A percentile compares a stretch with the other conserved stretches of the same genome.
These are phyloP conservation scores for Lachnellula hyalina DNA, from an alignment of 2,329 filamentous ascomycete species.

Conservation along the genomic window DNA sequence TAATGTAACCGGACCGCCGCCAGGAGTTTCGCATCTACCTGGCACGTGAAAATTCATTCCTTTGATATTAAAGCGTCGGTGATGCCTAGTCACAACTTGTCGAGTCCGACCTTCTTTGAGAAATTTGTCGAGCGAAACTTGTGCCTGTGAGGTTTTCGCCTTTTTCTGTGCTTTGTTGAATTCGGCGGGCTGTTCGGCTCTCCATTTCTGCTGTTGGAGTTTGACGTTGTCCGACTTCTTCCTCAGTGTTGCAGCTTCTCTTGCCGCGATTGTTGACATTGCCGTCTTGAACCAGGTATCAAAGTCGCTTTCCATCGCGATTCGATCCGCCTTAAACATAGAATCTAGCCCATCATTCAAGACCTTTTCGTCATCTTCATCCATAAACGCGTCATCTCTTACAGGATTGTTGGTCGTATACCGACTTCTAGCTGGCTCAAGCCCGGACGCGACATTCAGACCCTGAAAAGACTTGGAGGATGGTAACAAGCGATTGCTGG, in stretches of 20 bases:
- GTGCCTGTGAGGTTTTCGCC: background rate
- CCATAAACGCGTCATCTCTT: background rate
- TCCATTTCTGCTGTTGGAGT: too few relatives aligned
- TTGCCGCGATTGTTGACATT: too few relatives aligned
- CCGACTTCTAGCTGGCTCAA: background rate
- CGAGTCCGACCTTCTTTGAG: background rate
- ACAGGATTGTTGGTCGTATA: background rate
- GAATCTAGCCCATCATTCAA: background rate
- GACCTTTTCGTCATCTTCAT: background rate
- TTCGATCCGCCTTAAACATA: background rate
- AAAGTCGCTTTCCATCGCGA: background rate
- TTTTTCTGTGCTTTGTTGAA: background rate
- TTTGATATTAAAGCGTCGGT: background rate
- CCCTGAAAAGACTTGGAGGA: background rate
- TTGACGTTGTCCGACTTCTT: too few relatives aligned
- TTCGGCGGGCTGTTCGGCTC: too few relatives aligned
- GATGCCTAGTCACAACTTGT: background rate
- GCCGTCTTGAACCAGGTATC: background rate
- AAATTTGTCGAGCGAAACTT: background rate
- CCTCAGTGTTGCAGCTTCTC: too few relatives aligned
- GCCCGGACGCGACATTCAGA: background rate
- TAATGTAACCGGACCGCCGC: background rate
- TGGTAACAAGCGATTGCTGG: background rate
- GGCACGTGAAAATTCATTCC: background rate
- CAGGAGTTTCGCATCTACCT: background rate